A percentile compares a stretch with the other conserved stretches of the same genome.
phyloP scores from a whole-genome alignment of 495 filamentous ascomycete genomes.

The Umbilicaria muhlenbergii region DNA sequence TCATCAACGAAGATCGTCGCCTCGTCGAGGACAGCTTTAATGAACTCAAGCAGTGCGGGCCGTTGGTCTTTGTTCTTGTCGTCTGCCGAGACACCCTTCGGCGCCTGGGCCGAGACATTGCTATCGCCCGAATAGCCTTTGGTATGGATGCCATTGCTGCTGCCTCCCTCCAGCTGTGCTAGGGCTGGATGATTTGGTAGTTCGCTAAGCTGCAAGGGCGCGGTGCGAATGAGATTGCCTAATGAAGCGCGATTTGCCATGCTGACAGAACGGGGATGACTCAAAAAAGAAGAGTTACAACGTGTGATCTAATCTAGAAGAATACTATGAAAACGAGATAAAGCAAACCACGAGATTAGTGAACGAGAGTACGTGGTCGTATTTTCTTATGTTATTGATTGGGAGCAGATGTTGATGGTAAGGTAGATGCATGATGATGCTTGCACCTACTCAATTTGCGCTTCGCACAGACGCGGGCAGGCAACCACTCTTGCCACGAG shows the following conservation, averaged over 20 bases:
- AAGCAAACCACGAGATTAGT: no score
- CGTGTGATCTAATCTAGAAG: no score
- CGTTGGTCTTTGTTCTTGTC: slow-evolving; percentile 1
- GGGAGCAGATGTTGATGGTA: no score
- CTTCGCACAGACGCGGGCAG: no score
- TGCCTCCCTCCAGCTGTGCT: background rate
- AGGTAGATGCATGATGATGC: no score
- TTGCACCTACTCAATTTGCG: no score
- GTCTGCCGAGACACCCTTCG: background rate
- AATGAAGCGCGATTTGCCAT: slow-evolving; percentile 1
- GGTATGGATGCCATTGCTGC: background rate
- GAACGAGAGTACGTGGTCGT: no score
- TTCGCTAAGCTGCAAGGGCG: slow-evolving; percentile 8
- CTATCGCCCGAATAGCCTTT: background rate
- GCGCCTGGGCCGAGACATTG: background rate
- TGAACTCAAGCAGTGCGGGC: slow-evolving; percentile 8
- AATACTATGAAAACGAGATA: no score
- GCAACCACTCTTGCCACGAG: no score
- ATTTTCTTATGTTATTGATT: no score
- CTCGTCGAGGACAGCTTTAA: slow-evolving; percentile 10
- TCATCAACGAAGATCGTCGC: slow-evolving; percentile 10
- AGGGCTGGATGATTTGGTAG: slow-evolving; percentile 11
- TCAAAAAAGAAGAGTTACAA: no score
- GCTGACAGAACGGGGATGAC: no score
- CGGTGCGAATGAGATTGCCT: slow-evolving; percentile 11